Percentiles rank a stretch among this genome's conserved stretches.
Conservation (phyloP, 192 early-diverging fungal genomes). For the Rhizophagus clarus region DNA sequence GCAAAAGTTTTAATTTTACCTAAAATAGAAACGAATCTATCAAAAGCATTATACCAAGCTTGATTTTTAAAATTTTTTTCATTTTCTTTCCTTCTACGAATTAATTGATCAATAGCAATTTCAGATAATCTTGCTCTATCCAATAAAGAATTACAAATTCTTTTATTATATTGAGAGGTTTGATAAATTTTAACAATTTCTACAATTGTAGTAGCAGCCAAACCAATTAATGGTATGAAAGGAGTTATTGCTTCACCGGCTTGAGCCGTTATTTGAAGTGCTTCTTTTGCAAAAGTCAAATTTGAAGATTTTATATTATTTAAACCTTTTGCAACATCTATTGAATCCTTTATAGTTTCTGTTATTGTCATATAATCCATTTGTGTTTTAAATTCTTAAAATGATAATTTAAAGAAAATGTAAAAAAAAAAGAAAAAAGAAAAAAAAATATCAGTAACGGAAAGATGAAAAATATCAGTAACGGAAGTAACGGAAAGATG, state of each 20-base stretch:
- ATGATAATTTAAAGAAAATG: no score
- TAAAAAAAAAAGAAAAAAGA: no score
- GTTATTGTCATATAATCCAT: no score
- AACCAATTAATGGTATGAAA: slow-evolving; percentile 11
- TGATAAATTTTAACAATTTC: slow-evolving; percentile 25
- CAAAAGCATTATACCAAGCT: slow-evolving; percentile 1
- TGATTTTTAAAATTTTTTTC: background rate
- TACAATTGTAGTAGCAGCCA: background rate
- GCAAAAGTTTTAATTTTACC: slow-evolving; percentile 16
- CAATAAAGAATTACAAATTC: slow-evolving; percentile 23
- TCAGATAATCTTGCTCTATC: slow-evolving; percentile 14
- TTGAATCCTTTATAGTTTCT: no score
- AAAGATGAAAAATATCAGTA: no score
- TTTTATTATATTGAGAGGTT: slow-evolving; percentile 27
- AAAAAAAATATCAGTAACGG: no score
- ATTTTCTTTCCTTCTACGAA: slow-evolving; percentile 19
- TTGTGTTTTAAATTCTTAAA: no score
- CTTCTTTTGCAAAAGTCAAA: background rate
- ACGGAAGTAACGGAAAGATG: no score
- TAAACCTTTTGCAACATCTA: no score
- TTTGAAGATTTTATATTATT: no score
- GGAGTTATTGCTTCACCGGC: background rate
- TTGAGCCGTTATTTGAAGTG: background rate
- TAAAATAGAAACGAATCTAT: background rate
- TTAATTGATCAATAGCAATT: background rate